Percentiles rank a stretch among this genome's conserved stretches.
These are phyloP conservation scores for Elasticomyces elasticus DNA, from an alignment of 495 filamentous ascomycete genomes.

Conservation along the genomic window DNA sequence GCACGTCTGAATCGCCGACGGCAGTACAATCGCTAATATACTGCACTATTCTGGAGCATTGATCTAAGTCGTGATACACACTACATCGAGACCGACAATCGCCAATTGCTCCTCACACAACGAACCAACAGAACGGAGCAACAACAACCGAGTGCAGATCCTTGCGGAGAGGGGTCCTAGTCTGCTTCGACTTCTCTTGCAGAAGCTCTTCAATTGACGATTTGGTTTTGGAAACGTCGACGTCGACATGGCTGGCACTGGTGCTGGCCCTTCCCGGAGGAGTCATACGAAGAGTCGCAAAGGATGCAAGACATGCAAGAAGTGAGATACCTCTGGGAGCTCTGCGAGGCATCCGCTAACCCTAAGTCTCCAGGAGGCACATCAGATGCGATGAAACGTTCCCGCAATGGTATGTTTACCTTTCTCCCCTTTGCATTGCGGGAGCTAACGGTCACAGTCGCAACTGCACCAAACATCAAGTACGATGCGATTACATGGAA, in stretches of 20 bases:
- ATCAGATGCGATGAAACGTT: constrained; percentile 97
- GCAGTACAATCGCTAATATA: background rate
- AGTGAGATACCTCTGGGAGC: too few relatives aligned
- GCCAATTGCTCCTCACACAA: background rate
- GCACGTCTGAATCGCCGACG: background rate
- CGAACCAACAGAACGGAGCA: background rate
- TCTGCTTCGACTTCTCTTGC: background rate
- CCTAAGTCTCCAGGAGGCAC: too few relatives aligned
- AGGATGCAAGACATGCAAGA: constrained; percentile 95
- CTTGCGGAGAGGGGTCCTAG: too few relatives aligned
- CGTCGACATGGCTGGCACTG: constrained; percentile 53
- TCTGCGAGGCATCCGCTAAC: too few relatives aligned
- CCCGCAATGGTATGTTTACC: constrained; percentile 74
- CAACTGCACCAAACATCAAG: constrained; percentile 98
- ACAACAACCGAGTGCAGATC: background rate
- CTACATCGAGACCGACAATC: background rate
- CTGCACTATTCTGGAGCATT: background rate
- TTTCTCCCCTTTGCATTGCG: background rate
- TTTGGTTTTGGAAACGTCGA: background rate
- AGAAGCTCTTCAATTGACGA: background rate
- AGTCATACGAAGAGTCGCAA: constrained; percentile 97
- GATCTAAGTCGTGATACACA: background rate
- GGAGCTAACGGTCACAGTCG: constrained; percentile 48
- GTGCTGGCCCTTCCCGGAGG: constrained; percentile 60
- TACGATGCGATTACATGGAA: constrained; percentile 95